Conservation (phyloP, 2,329 filamentous ascomycete species). For the Tricladium varicosporioides region DNA sequence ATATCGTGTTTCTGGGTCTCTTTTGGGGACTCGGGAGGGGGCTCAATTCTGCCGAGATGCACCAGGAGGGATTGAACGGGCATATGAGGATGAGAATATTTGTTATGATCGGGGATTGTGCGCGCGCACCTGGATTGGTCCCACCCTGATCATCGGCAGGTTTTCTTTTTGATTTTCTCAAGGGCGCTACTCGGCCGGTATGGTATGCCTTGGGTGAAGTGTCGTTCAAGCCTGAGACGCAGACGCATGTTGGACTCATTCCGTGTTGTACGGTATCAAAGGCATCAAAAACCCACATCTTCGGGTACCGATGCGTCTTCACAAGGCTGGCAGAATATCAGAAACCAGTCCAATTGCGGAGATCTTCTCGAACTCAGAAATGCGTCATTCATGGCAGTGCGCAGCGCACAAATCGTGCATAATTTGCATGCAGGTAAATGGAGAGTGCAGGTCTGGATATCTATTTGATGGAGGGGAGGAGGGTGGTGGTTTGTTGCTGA, state of each 20-base stretch:
- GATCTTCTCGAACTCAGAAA: neutral
- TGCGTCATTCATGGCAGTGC: neutral
- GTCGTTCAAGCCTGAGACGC: neutral
- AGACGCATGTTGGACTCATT: neutral
- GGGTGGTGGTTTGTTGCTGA: neutral
- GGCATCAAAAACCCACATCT: neutral
- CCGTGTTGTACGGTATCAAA: neutral
- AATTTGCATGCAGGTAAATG: neutral
- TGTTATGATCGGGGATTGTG: neutral
- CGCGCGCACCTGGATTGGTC: too few relatives aligned
- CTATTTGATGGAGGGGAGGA: neutral
- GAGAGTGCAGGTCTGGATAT: too few relatives aligned
- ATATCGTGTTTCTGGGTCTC: neutral
- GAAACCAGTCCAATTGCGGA: neutral
- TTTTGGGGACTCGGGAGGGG: neutral
- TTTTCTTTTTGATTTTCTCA: neutral
- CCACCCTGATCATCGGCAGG: too few relatives aligned
- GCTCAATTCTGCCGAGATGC: slow-evolving; percentile 6
- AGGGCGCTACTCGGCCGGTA: neutral
- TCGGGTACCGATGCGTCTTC: neutral
- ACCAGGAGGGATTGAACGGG: neutral
- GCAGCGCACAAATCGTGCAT: neutral
- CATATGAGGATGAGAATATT: neutral
- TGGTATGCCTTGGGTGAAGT: neutral
- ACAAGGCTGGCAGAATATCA: neutral